phyloP scores from a whole-genome alignment of 495 filamentous ascomycete genomes.

The Penicillium mononematosum region DNA sequence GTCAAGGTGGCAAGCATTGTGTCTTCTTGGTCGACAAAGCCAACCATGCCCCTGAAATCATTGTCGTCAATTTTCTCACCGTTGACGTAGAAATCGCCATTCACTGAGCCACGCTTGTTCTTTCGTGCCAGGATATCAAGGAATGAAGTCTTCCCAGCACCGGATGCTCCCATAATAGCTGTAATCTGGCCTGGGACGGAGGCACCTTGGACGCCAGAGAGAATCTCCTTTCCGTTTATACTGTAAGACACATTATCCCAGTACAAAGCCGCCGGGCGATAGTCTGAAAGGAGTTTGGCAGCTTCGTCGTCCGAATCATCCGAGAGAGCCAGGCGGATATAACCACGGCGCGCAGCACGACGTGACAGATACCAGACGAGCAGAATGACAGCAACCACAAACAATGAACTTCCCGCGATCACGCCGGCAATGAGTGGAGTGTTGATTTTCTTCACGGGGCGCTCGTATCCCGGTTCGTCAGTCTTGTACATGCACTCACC shows the following conservation, averaged over 20 bases:
- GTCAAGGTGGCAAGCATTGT: slow-evolving; percentile 96
- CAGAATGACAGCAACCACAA: slow-evolving; percentile 81
- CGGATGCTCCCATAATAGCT: slow-evolving; percentile 97
- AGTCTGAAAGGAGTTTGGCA: slow-evolving; percentile 80
- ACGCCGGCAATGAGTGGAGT: slow-evolving; percentile 93
- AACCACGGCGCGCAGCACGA: slow-evolving; percentile 58
- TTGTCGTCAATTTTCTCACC: slow-evolving; percentile 83
- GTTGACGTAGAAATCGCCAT: slow-evolving; percentile 89
- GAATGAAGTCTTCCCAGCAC: slow-evolving; percentile 96
- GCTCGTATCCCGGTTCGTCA: slow-evolving; percentile 85
- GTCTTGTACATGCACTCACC: slow-evolving; percentile 93
- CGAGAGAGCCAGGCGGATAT: slow-evolving; percentile 71
- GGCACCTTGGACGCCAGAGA: slow-evolving; percentile 75
- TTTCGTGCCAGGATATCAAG: slow-evolving; percentile 95
- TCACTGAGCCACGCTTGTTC: slow-evolving; percentile 83
- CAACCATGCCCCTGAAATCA: slow-evolving; percentile 87
- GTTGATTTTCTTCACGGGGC: slow-evolving; percentile 92
- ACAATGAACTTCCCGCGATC: slow-evolving; percentile 83
- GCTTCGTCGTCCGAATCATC: slow-evolving; percentile 91
- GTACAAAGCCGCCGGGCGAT: slow-evolving; percentile 83
- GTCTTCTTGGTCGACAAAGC: slow-evolving; percentile 98
- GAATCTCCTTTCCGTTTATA: slow-evolving; percentile 83
- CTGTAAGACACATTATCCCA: slow-evolving; percentile 87
- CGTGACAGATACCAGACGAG: slow-evolving; percentile 86
- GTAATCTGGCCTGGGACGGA: slow-evolving; percentile 88